These are phyloP conservation scores for Datisca glomerata DNA, from an alignment of 306 rosid species.

Conservation along the genomic window DNA sequence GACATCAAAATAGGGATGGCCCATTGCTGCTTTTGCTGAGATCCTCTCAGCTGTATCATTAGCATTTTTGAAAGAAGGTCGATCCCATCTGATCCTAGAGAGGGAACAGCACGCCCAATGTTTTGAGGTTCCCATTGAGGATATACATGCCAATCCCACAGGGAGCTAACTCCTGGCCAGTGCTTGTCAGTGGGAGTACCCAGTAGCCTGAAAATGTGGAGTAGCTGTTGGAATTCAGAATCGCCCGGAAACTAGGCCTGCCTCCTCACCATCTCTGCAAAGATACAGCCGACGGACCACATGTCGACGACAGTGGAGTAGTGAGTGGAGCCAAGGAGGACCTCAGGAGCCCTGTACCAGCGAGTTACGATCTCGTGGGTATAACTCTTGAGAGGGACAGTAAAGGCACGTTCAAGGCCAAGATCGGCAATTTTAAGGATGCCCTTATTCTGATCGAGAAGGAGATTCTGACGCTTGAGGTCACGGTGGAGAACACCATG, in stretches of 20 bases:
- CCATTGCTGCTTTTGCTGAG: not conserved
- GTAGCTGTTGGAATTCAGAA: slow-evolving; percentile 79
- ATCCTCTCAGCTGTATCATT: no score
- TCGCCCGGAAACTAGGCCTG: slow-evolving; percentile 75
- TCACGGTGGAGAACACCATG: no score
- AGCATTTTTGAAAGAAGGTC: slow-evolving; percentile 38
- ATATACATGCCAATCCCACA: slow-evolving; percentile 78
- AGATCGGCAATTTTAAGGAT: slow-evolving; percentile 81
- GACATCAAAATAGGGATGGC: not conserved
- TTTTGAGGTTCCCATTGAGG: slow-evolving; percentile 59
- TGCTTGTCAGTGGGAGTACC: slow-evolving; percentile 67
- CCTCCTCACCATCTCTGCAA: slow-evolving; percentile 64
- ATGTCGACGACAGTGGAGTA: slow-evolving; percentile 80
- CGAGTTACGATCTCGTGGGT: slow-evolving; percentile 88
- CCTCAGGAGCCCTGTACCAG: slow-evolving; percentile 85
- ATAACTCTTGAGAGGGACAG: slow-evolving; percentile 75
- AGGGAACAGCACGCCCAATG: slow-evolving; percentile 55
- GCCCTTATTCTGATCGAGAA: slow-evolving; percentile 47
- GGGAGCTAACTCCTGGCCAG: slow-evolving; percentile 66
- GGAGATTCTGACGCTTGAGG: slow-evolving; percentile 68
- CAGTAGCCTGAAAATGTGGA: slow-evolving; percentile 68
- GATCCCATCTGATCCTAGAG: slow-evolving; percentile 48
- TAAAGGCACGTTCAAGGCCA: slow-evolving; percentile 70
- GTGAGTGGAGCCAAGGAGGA: slow-evolving; percentile 61
- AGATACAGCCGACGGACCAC: no score